phyloP scores from a whole-genome alignment of 2,329 filamentous ascomycete species.

The Penicillium corylophilum region DNA sequence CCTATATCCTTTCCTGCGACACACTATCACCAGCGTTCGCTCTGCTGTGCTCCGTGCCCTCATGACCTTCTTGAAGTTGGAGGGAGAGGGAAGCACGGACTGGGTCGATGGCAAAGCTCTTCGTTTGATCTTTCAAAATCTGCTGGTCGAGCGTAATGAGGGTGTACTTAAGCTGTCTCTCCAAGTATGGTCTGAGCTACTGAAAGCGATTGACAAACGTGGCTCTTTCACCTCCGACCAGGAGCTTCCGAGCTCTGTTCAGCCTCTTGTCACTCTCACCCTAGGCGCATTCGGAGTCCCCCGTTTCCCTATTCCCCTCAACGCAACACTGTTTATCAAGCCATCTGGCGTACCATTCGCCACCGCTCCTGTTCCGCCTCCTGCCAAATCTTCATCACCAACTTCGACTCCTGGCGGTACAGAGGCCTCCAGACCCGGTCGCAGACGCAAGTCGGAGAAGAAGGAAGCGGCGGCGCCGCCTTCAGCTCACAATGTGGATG shows the following conservation, averaged over 20 bases:
- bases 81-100: slow-evolving; percentile 73
- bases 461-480: slow-evolving; percentile 64
- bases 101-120: slow-evolving; percentile 92
- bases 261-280: slow-evolving; percentile 78
- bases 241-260: slow-evolving; percentile 73
- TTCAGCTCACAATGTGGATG: slow-evolving; percentile 91
- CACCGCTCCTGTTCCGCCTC: slow-evolving; percentile 41
- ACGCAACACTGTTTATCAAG: slow-evolving; percentile 82
- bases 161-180: slow-evolving; percentile 78
- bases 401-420: slow-evolving; percentile 52
- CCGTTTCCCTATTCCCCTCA: slow-evolving; percentile 89
- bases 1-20: slow-evolving; percentile 91
- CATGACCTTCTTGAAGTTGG: slow-evolving; percentile 86
- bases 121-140: slow-evolving; percentile 88
- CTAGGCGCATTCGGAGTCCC: slow-evolving; percentile 90
- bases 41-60: slow-evolving; percentile 90
- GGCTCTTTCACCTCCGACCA: slow-evolving; percentile 64
- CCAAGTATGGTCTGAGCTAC: slow-evolving; percentile 80
- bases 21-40: slow-evolving; percentile 94
- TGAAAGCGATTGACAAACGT: slow-evolving; percentile 63
- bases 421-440: slow-evolving; percentile 61
- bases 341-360: slow-evolving; percentile 86
- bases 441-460: slow-evolving; percentile 82
- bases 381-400: slow-evolving; percentile 44
- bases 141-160: slow-evolving; percentile 87